These are phyloP conservation scores for Nemania serpens DNA, from an alignment of 2,329 filamentous ascomycete genomes.

Conservation along the genomic window DNA sequence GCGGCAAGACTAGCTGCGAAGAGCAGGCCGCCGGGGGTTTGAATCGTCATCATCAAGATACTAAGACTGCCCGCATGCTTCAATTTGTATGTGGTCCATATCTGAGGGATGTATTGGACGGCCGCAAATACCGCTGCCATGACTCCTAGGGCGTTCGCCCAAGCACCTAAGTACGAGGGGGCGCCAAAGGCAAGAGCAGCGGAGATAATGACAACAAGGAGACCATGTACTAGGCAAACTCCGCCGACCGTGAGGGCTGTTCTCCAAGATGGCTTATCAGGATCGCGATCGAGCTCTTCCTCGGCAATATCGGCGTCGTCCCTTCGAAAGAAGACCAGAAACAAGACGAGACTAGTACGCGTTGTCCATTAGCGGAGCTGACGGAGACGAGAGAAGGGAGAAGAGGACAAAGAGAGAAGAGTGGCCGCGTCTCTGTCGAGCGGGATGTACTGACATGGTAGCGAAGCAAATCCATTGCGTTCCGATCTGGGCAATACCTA, in stretches of 20 bases:
- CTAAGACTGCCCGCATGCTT: slow-evolving; percentile 89
- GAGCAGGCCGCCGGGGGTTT: slow-evolving; percentile 89
- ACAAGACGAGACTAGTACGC: slow-evolving; percentile 78
- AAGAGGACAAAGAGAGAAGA: not conserved
- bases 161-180: slow-evolving; percentile 69
- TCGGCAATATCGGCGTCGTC: slow-evolving; percentile 56
- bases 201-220: slow-evolving; percentile 71
- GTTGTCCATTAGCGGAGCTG: slow-evolving; percentile 29
- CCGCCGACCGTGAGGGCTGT: slow-evolving; percentile 78
- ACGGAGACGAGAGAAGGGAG: not conserved
- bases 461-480: slow-evolving; percentile 92
- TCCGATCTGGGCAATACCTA: slow-evolving; percentile 90
- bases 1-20: slow-evolving; percentile 85
- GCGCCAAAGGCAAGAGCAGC: slow-evolving; percentile 67
- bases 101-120: slow-evolving; percentile 94
- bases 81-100: slow-evolving; percentile 85
- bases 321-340: slow-evolving; percentile 89
- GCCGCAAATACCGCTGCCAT: slow-evolving; percentile 77
- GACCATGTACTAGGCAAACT: slow-evolving; percentile 74
- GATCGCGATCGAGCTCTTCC: slow-evolving; percentile 48
- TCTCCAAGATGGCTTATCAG: slow-evolving; percentile 69
- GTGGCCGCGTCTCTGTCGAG: not conserved
- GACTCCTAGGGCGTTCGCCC: slow-evolving; percentile 86
- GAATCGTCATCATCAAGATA: slow-evolving; percentile 97
- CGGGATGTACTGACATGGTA: slow-evolving; percentile 71